Conservation (phyloP, 2,329 filamentous ascomycete genomes). For the Beauveria scarabaeidicola region DNA sequence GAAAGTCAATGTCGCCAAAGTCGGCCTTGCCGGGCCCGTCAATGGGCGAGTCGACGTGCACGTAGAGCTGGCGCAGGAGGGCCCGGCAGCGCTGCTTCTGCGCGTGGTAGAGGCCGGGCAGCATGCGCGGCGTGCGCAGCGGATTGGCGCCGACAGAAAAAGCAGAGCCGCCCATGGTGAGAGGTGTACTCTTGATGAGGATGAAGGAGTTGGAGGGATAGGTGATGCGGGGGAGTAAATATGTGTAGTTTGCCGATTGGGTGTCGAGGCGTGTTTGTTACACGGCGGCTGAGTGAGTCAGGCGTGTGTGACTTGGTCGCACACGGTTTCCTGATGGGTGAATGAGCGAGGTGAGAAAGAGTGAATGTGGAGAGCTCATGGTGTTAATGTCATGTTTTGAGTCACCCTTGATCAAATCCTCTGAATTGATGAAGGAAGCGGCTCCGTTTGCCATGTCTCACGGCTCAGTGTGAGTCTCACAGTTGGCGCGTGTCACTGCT, state of each 20-base stretch:
- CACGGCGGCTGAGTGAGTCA: neutral
- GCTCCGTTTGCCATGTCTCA: neutral
- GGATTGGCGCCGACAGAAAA: slow-evolving; percentile 40
- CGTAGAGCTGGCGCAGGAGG: slow-evolving; percentile 43
- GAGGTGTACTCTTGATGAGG: neutral
- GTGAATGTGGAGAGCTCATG: neutral
- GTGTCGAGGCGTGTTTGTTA: neutral
- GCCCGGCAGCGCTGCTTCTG: slow-evolving; percentile 38
- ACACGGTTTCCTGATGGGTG: neutral
- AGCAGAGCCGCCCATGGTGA: slow-evolving; percentile 56
- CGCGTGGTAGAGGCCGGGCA: slow-evolving; percentile 43
- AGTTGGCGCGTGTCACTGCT: neutral
- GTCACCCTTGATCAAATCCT: too few species aligned
- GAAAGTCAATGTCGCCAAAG: slow-evolving; percentile 66
- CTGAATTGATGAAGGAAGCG: neutral
- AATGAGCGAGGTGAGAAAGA: neutral
- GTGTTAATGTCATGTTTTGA: neutral
- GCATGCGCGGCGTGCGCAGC: slow-evolving; percentile 59
- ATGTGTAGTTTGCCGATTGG: neutral
- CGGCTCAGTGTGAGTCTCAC: neutral
- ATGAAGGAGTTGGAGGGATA: neutral
- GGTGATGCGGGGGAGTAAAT: neutral
- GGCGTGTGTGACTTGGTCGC: neutral
- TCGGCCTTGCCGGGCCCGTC: slow-evolving; percentile 61
- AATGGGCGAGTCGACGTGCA: slow-evolving; percentile 49